Evolutionary conservation across 2,329 filamentous ascomycete genomes (phyloP), one percentile per base, ranked within the genome.

Genomic region (Pezicula rhizophila): DNA sequence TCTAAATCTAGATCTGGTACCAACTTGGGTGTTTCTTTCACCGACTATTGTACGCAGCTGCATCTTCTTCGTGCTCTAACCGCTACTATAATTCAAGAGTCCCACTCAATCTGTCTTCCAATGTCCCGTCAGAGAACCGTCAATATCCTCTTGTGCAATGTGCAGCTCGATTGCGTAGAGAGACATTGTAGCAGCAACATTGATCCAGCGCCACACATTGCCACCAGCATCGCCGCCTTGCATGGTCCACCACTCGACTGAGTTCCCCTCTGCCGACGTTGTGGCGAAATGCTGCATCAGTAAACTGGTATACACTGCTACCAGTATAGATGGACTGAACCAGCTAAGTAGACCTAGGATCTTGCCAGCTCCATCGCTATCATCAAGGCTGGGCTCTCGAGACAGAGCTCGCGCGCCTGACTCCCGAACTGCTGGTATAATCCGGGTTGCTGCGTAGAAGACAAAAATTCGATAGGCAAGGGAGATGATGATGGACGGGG

Each of bases 221-320:
- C 90, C 89, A 11, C 89, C 90, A 4, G 83, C 74, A 59, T 90
- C 88, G 5, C 87, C 89, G 14, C 89, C 88, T 60, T 91, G 84
- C 45, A 87, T 83, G 2, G 85, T 91, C 90, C 91, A 96, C 74
- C 91, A 86, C 52, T 83, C 80, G 14, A 78, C 79, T 52, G 83
- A 78, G 50, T 78, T 71, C 23, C 79, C 80, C 53, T 85, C 80
- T 46, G 76, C 70, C 18, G 71, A 80, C 14, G 77, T 85, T 10
- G 87, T 85, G 5, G 89, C 87, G 63, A 99, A 97, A 67, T 99
- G 93, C 66, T 97, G 93, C 73, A 97, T 85, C 31, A 99, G 72
- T 45, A 99, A 71, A 68, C 91, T 96, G 2, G 93, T 99, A 68
- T 99, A 99, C 26, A 97, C 91, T 4, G 93, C 87, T 52, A 99